These are phyloP conservation scores for Pseudevernia furfuracea DNA, from an alignment of 495 filamentous ascomycete species.

Conservation along the genomic window DNA sequence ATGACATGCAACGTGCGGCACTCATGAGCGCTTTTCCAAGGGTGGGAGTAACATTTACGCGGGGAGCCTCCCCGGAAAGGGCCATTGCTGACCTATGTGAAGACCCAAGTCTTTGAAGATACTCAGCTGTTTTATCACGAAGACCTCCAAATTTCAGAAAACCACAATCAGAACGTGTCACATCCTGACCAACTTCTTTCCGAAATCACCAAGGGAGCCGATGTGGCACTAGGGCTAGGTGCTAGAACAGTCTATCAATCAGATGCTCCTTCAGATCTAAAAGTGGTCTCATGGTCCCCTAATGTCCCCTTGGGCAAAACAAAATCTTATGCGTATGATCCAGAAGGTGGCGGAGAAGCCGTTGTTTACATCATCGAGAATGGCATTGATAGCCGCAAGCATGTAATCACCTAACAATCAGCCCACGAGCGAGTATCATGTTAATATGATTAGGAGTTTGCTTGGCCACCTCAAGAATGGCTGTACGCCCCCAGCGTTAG, in stretches of 20 bases:
- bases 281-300: slow-evolving; percentile 15
- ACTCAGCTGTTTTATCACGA: background rate
- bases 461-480: slow-evolving; percentile 5
- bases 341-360: background rate
- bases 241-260: slow-evolving; percentile 4
- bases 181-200: background rate
- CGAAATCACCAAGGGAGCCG: background rate
- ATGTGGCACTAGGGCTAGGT: background rate
- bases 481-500: slow-evolving; percentile 7
- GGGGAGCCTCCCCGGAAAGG: background rate
- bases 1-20: background rate
- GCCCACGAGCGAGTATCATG: background rate
- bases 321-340: slow-evolving; percentile 8
- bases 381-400: slow-evolving; percentile 6
- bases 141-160: background rate
- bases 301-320: background rate
- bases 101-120: background rate
- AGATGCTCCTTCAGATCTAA: slow-evolving; percentile 15
- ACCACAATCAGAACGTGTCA: background rate
- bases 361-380: slow-evolving; percentile 15
- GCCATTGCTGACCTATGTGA: too few relatives aligned
- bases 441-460: slow-evolving; percentile 13
- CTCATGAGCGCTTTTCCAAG: background rate
- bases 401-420: background rate
- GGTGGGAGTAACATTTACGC: background rate